Conservation (phyloP, 2,329 filamentous ascomycete species). For the Colletotrichum gigasporum region DNA sequence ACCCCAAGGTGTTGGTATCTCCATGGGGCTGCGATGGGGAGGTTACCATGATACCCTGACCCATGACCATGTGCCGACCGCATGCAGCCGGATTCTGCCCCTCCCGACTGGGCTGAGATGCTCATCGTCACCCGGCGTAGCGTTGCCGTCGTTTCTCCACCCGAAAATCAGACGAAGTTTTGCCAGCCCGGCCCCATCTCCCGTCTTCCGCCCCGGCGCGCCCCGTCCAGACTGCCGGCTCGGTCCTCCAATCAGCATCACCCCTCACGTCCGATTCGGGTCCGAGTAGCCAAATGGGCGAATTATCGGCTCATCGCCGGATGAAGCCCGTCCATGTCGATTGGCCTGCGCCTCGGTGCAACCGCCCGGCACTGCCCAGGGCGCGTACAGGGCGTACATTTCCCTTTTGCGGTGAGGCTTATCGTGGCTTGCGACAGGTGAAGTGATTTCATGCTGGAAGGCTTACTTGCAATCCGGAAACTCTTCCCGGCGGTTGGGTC, state of each 20-base stretch:
- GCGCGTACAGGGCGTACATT: too few species aligned
- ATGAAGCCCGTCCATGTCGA: not conserved
- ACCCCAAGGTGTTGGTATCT: too few species aligned
- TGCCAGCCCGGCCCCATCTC: slow-evolving; percentile 2
- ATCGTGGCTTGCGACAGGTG: not conserved
- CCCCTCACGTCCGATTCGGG: too few species aligned
- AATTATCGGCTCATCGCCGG: slow-evolving; percentile 7
- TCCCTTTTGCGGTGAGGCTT: not conserved
- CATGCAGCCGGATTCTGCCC: not conserved
- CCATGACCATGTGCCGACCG: not conserved
- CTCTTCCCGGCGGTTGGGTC: not conserved
- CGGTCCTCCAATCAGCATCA: not conserved
- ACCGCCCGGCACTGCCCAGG: too few species aligned
- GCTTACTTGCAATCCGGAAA: too few species aligned
- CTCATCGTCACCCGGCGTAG: not conserved
- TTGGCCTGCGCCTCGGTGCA: not conserved
- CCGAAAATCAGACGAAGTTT: slow-evolving; percentile 4
- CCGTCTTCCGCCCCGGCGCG: not conserved
- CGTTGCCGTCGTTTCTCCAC: not conserved
- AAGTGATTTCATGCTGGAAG: too few species aligned
- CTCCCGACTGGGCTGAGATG: not conserved
- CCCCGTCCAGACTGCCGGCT: not conserved
- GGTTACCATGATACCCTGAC: too few species aligned
- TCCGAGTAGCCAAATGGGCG: not conserved
- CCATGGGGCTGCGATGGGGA: too few species aligned